These are phyloP conservation scores for Vigna mungo DNA, from an alignment of 306 rosid species.

Conservation along the genomic window DNA sequence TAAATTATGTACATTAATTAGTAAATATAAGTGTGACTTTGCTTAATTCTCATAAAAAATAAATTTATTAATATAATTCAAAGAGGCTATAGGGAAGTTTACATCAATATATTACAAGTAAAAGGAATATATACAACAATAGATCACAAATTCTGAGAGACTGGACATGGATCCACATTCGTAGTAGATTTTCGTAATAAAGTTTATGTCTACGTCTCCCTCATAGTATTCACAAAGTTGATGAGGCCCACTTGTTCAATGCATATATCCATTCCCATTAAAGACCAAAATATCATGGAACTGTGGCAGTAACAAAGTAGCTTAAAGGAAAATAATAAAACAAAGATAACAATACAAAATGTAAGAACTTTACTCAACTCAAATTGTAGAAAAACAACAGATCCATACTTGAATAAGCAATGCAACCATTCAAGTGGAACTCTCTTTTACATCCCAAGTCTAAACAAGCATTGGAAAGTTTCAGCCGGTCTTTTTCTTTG, in stretches of 20 bases:
- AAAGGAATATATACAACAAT: neutral
- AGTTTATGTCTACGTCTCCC: neutral
- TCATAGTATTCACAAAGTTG: slow-evolving; percentile 4
- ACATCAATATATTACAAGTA: slow-evolving; percentile 3
- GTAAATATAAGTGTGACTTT: neutral
- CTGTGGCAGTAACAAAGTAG: neutral
- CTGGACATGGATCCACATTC: neutral
- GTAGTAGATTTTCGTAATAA: neutral
- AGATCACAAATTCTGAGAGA: slow-evolving; percentile 10
- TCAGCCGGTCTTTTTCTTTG: neutral
- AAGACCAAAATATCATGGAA: neutral
- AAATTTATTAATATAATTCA: neutral
- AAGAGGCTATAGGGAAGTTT: neutral
- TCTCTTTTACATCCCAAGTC: neutral
- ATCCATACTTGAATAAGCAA: slow-evolving; percentile 2
- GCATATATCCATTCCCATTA: slow-evolving; percentile 4
- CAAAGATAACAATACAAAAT: neutral
- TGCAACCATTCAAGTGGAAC: neutral
- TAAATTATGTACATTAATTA: slow-evolving; percentile 9
- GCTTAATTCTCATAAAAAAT: neutral
- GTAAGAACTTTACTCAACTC: neutral
- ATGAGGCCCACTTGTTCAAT: slow-evolving; percentile 2
- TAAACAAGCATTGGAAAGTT: neutral
- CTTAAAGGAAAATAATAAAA: neutral
- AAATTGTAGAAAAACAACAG: neutral